Evolutionary conservation across 805 yeast species (phyloP).

Genomic region (Jamesozyma jinghongensis): DNA sequence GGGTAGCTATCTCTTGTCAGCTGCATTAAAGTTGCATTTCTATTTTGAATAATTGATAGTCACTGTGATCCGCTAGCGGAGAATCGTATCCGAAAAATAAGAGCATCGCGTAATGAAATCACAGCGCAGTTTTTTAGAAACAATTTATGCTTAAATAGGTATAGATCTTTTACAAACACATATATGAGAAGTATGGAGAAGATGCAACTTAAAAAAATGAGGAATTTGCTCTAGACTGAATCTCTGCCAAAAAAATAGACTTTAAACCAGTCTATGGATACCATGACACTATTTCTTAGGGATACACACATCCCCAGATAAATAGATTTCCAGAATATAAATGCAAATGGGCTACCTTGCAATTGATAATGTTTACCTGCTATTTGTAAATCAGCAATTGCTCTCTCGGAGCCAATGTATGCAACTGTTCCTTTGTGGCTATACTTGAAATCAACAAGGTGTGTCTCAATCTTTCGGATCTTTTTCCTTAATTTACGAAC

Average conservation of each 20-base stretch:
- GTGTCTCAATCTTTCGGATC: slow-evolving; percentile 33
- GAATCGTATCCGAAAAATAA: too few relatives aligned
- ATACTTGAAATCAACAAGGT: slow-evolving; percentile 59
- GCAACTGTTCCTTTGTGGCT: slow-evolving; percentile 90
- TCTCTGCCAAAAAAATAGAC: slow-evolving; percentile 87
- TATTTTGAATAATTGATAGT: too few relatives aligned
- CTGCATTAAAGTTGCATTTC: too few relatives aligned
- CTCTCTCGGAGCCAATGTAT: slow-evolving; percentile 86
- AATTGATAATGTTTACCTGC: slow-evolving; percentile 67
- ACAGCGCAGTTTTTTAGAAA: too few relatives aligned
- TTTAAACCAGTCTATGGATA: slow-evolving; percentile 83
- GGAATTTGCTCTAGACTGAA: slow-evolving; percentile 32
- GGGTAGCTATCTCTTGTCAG: too few relatives aligned
- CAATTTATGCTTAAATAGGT: too few relatives aligned
- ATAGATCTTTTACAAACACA: too few relatives aligned
- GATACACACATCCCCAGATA: slow-evolving; percentile 89
- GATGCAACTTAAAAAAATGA: neutral
- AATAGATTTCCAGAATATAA: slow-evolving; percentile 91
- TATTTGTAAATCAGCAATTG: slow-evolving; percentile 83
- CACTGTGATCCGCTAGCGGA: too few relatives aligned
- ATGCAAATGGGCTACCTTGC: slow-evolving; percentile 86
- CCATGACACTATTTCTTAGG: slow-evolving; percentile 78
- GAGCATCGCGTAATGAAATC: too few relatives aligned
- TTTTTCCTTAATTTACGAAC: slow-evolving; percentile 37
- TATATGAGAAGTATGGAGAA: neutral